Base-by-base conservation (phyloP, 345 rosid species). In the Alliaria petiolata region DNA sequence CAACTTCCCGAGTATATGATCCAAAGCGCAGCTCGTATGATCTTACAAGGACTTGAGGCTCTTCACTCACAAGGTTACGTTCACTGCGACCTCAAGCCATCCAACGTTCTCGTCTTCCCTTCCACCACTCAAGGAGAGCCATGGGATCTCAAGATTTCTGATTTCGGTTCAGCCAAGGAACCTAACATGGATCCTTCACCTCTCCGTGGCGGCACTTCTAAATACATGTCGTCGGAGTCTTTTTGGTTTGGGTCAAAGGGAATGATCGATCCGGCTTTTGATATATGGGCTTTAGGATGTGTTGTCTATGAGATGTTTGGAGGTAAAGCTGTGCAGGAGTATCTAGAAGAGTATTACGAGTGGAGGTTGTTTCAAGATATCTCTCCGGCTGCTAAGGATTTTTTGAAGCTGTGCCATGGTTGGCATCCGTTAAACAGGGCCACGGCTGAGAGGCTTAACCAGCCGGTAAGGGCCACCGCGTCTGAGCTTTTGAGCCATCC, bases 1-100 rank as follows among this genome's bases (percentile, higher is more conserved):
- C 35, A 38, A 15, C n/a, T 63, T 43, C 67, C 30, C 31, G 43
- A 63, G 55, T 6, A 43, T 5, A 1, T 16, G 10, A 19, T 46
- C 10, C 17, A 11, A 33, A 8, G 43, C 1, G 11, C 8, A 7
- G 19, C 56, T 31, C 30, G 2, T 7, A 46, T 63, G 68, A 63
- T 63, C 5, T 7, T 63, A 30, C 56, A 47, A 31, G 68, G 68
- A 30, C 56, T 63, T 12, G 4, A 28, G 1, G 43, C 42, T 31
- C 68, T 63, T 63, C 68, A 63, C 43, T 31, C 68, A 1, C 1
- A 17, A 4, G 42, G 68, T 13, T 63, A 63, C 19, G 55, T 47
- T 25, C 66, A 61, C n/a, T 42, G 51, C 7, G 66, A 61, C 3
- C 51, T 61, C 51, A 61, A 42, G 46, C 51, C 66, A 43, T 8